Evolutionary conservation across 768 basidiomycete genomes (phyloP).

Genomic region (Glaciozyma martinii): DNA sequence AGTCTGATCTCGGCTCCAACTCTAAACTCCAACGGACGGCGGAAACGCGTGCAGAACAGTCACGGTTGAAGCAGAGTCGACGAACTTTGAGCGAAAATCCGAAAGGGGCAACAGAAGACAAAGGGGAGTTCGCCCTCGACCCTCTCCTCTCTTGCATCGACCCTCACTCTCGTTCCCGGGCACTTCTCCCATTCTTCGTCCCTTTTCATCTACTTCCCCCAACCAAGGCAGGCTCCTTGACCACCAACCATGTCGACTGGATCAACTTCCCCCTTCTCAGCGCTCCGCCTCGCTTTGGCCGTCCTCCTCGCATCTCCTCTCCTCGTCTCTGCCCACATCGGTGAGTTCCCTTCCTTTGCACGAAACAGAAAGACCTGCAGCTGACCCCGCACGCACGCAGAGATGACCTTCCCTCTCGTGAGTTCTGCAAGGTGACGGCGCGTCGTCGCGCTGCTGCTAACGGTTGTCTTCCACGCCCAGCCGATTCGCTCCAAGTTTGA

Average conservation of each 20-base stretch:
- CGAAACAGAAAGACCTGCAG: too few relatives aligned
- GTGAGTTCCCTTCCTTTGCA: neutral
- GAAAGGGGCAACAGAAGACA: too few relatives aligned
- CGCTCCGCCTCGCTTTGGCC: neutral
- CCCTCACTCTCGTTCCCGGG: too few relatives aligned
- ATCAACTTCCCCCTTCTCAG: neutral
- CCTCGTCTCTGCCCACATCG: neutral
- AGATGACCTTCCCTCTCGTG: neutral
- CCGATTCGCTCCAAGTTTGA: conserved; percentile 31
- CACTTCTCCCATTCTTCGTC: neutral
- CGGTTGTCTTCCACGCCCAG: neutral
- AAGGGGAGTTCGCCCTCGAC: too few relatives aligned
- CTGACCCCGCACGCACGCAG: neutral
- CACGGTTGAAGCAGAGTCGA: too few relatives aligned
- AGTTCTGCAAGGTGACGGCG: neutral
- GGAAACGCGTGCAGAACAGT: too few relatives aligned
- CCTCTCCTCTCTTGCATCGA: too few relatives aligned
- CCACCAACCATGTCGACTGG: neutral
- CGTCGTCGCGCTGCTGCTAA: neutral
- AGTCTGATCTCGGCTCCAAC: too few relatives aligned
- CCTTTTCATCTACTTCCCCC: neutral
- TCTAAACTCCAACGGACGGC: too few relatives aligned
- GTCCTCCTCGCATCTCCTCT: neutral
- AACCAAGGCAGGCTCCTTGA: neutral
- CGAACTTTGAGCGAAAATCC: too few relatives aligned